Evolutionary conservation across 139 green algal genomes (phyloP).

Genomic region (Chlorella sp.): DNA sequence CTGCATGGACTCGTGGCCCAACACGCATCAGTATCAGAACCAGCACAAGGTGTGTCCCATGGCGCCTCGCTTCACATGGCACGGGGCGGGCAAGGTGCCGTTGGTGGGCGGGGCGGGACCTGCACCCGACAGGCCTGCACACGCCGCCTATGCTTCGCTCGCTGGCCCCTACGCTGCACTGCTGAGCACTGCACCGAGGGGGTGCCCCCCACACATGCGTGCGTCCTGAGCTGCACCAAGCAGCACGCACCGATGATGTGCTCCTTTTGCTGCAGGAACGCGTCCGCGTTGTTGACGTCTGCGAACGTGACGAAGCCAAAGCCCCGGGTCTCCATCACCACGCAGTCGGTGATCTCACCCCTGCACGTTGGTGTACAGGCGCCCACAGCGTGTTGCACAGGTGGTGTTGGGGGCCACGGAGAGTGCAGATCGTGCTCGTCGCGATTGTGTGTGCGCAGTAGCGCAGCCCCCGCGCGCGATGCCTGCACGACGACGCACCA

Average conservation of each 20-base stretch:
- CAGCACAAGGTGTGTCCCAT: no score
- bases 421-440: neutral
- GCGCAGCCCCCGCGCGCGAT: no score
- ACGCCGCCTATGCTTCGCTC: no score
- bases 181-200: no score
- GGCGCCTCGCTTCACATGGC: no score
- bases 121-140: no score
- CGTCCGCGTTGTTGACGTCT: constrained; percentile 34
- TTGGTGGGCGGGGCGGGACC: neutral
- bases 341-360: constrained; percentile 57
- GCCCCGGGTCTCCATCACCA: constrained; percentile 63
- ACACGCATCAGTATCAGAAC: no score
- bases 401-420: no score
- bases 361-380: constrained; percentile 17
- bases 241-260: constrained; percentile 2
- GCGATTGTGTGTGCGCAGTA: neutral
- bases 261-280: constrained; percentile 50
- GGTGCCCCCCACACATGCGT: no score
- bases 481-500: constrained; percentile 30
- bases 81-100: neutral
- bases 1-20: no score
- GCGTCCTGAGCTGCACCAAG: neutral
- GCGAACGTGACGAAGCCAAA: constrained; percentile 76
- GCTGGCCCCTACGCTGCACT: no score
- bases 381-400: neutral